These are phyloP conservation scores for Daldinia concentrica DNA, from an alignment of 495 filamentous ascomycete species.

Conservation along the genomic window DNA sequence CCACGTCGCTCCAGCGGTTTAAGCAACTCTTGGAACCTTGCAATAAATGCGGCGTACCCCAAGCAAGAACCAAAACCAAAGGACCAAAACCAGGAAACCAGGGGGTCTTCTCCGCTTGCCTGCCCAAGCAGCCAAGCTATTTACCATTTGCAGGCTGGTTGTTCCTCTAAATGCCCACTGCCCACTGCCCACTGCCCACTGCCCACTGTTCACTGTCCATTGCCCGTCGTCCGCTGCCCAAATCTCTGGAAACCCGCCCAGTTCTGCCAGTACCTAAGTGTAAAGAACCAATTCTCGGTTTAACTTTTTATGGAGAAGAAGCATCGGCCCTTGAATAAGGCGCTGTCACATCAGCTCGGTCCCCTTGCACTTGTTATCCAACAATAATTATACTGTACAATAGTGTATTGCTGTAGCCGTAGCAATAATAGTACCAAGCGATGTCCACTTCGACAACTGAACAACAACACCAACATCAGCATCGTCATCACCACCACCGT, in stretches of 20 bases:
- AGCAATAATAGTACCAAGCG: conserved; percentile 26
- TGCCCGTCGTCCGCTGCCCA: conserved; percentile 12
- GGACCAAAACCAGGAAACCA: not conserved
- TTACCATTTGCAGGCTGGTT: conserved; percentile 4
- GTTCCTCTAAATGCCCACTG: not conserved
- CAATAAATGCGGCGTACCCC: not conserved
- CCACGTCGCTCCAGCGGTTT: conserved; percentile 13
- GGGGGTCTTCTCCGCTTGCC: not conserved
- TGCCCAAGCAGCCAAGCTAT: conserved; percentile 3
- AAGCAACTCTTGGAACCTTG: not conserved
- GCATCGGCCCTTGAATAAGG: conserved; percentile 27
- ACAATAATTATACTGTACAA: conserved; percentile 30
- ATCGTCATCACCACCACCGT: conserved; percentile 23
- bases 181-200: not conserved
- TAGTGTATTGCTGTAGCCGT: conserved; percentile 28
- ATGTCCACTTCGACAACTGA: conserved; percentile 43
- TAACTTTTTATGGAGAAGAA: conserved; percentile 36
- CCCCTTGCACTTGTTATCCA: conserved; percentile 20
- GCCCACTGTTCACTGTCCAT: not conserved
- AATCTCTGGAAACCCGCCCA: conserved; percentile 27
- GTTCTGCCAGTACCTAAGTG: too few relatives aligned
- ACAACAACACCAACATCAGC: conserved; percentile 32
- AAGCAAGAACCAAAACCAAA: not conserved
- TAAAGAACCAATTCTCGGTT: conserved; percentile 17
- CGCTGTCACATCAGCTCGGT: conserved; percentile 24